A percentile compares a stretch with the other conserved stretches of the same genome.
Conservation (phyloP, 2,329 filamentous ascomycete genomes). For the Geoglossum cookeanum region DNA sequence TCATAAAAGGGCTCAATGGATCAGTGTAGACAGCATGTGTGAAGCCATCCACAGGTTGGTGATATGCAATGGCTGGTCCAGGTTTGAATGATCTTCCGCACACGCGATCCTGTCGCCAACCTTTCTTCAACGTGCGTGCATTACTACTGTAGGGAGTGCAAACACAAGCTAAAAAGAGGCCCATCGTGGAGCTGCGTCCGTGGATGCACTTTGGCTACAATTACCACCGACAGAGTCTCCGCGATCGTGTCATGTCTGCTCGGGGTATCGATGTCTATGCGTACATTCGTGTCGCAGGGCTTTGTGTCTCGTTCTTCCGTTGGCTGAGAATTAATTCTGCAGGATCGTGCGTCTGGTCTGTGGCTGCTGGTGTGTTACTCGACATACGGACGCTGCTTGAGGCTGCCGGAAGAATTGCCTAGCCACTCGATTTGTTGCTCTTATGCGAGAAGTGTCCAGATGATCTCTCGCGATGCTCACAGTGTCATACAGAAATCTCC, state of each 20-base stretch:
- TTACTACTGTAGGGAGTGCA: neutral
- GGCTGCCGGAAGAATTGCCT: neutral
- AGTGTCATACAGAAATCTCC: constrained; percentile 1
- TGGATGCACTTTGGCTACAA: neutral
- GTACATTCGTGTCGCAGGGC: neutral
- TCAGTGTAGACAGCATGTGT: neutral
- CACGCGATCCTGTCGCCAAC: constrained; percentile 5
- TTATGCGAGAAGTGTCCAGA: neutral
- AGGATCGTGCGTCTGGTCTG: neutral
- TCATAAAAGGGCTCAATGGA: neutral
- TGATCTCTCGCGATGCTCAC: neutral
- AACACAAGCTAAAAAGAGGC: neutral
- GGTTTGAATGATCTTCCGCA: constrained; percentile 2
- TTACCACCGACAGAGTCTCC: neutral
- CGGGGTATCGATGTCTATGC: neutral
- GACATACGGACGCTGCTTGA: neutral
- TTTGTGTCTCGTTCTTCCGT: neutral
- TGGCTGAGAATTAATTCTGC: neutral
- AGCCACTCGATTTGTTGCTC: neutral
- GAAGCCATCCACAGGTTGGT: neutral
- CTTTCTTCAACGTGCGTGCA: constrained; percentile 5
- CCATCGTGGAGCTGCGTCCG: neutral
- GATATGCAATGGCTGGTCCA: neutral
- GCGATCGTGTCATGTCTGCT: neutral
- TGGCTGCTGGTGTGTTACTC: constrained; percentile 1